These are phyloP conservation scores for Fusarium graminum DNA, from an alignment of 2,329 filamentous ascomycete species.

Conservation along the genomic window DNA sequence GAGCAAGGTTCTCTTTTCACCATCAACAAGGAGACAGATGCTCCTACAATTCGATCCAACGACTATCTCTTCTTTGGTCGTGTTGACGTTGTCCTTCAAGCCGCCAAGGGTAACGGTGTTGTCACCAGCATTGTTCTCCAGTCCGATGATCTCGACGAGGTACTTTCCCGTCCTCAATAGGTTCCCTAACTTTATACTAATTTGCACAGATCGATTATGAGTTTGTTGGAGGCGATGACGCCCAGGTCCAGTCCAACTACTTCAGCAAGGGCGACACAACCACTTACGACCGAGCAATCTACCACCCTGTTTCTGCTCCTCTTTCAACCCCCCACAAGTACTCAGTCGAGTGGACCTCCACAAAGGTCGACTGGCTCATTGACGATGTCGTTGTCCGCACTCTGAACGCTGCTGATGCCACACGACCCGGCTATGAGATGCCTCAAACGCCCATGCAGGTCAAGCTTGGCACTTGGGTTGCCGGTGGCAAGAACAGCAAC, in stretches of 20 bases:
- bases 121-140: slow-evolving; percentile 92
- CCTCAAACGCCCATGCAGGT: slow-evolving; percentile 81
- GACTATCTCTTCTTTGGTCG: slow-evolving; percentile 99
- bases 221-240: slow-evolving; percentile 82
- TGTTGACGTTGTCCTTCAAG: slow-evolving; percentile 82
- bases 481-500: slow-evolving; percentile 68
- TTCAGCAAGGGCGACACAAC: slow-evolving; percentile 80
- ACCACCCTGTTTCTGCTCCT: slow-evolving; percentile 69
- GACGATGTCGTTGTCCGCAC: slow-evolving; percentile 73
- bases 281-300: slow-evolving; percentile 77
- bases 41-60: slow-evolving; percentile 78
- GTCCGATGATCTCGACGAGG: slow-evolving; percentile 87
- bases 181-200: not conserved
- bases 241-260: slow-evolving; percentile 89
- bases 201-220: slow-evolving; percentile 81
- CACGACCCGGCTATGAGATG: slow-evolving; percentile 67
- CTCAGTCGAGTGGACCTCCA: slow-evolving; percentile 75
- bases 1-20: slow-evolving; percentile 68
- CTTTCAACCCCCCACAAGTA: slow-evolving; percentile 74
- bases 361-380: slow-evolving; percentile 73
- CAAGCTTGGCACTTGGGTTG: slow-evolving; percentile 77
- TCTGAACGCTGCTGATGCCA: slow-evolving; percentile 69
- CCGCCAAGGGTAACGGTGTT: slow-evolving; percentile 84
- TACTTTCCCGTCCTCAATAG: not conserved
- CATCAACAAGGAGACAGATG: slow-evolving; percentile 76